Percentiles rank a stretch among this genome's conserved stretches.
Evolutionary conservation across 345 rosid genomes (phyloP).

Genomic region (Gynandropsis gynandra): DNA sequence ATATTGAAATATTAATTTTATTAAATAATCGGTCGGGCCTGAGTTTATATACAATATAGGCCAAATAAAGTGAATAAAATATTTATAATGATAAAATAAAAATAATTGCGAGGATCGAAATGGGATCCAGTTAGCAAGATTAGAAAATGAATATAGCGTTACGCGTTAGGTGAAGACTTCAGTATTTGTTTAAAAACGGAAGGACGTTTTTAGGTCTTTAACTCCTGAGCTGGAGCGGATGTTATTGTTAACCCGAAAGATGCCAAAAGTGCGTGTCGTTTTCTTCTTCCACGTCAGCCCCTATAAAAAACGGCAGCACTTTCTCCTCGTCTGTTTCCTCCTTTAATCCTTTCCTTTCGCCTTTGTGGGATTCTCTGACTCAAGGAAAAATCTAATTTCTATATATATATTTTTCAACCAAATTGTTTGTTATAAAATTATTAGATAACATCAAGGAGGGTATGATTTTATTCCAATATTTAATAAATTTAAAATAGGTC

Average conservation of each 20-base stretch:
- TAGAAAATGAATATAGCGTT: constrained; percentile 14
- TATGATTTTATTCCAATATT: no score
- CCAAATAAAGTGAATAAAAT: background rate
- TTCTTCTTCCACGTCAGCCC: background rate
- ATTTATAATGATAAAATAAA: no score
- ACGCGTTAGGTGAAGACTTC: constrained; percentile 24
- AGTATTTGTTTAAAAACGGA: constrained; percentile 1
- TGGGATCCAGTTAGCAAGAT: background rate
- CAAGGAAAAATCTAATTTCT: no score
- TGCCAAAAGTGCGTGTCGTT: constrained; percentile 16
- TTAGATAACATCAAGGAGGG: no score
- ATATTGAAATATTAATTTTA: no score
- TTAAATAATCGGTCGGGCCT: no score
- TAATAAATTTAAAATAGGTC: no score
- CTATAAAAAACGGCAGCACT: constrained; percentile 12
- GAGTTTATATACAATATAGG: background rate
- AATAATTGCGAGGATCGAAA: constrained; percentile 5
- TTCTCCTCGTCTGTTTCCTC: constrained; percentile 11
- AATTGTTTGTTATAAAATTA: no score
- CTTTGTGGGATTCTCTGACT: background rate
- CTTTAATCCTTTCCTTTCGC: background rate
- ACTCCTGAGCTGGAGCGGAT: constrained; percentile 17
- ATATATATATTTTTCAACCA: no score
- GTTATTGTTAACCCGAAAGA: constrained; percentile 1
- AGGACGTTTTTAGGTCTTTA: constrained; percentile 14